A percentile compares a stretch with the other conserved stretches of the same genome.
phyloP scores from a whole-genome alignment of 225 moss, liverwort and hornwort species.

The Physcomitrium patens region DNA sequence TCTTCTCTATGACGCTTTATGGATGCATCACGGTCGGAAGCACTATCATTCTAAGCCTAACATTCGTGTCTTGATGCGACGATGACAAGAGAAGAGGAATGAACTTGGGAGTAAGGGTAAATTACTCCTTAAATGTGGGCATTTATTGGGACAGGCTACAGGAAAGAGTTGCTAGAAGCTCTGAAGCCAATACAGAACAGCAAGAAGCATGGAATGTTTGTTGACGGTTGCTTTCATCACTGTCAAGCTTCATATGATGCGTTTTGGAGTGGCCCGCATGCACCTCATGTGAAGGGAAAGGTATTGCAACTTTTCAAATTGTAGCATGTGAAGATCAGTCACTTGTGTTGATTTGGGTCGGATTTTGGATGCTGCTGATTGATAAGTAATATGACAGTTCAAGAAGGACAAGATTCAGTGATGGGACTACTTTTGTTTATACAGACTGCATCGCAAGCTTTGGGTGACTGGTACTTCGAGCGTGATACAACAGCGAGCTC shows the following conservation, averaged over 20 bases:
- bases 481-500: constrained; percentile 37
- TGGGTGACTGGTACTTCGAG: constrained; percentile 69
- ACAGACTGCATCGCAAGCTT: constrained; percentile 61
- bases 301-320: constrained; percentile 25
- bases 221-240: constrained; percentile 70
- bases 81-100: background rate
- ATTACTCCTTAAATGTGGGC: background rate
- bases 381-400: background rate
- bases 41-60: background rate
- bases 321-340: background rate
- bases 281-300: constrained; percentile 60
- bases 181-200: constrained; percentile 52
- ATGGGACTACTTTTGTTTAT: background rate
- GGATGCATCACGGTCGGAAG: background rate
- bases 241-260: constrained; percentile 59
- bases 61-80: background rate
- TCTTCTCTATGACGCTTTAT: background rate
- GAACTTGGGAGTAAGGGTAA: background rate
- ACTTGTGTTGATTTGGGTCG: no score
- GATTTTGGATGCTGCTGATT: no score
- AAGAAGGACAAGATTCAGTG: background rate
- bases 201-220: constrained; percentile 64
- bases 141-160: constrained; percentile 38
- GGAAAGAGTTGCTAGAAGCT: constrained; percentile 48
- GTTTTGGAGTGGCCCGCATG: constrained; percentile 64